A percentile compares a stretch with the other conserved stretches of the same genome.
These are phyloP conservation scores for Phyllachora maydis DNA, from an alignment of 2,329 filamentous ascomycete species.

Conservation along the genomic window DNA sequence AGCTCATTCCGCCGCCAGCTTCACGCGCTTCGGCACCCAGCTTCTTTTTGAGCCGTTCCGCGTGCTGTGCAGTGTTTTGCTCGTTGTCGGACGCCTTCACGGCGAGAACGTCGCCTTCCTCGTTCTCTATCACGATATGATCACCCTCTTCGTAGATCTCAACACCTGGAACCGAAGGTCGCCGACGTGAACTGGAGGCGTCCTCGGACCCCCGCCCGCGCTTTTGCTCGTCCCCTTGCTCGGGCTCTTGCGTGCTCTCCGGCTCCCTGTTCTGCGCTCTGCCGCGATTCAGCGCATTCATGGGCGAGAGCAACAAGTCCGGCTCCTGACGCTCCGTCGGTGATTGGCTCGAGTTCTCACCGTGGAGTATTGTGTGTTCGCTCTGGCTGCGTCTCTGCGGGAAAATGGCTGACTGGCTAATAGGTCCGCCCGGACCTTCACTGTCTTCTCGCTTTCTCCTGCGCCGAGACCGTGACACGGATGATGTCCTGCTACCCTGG, in stretches of 20 bases:
- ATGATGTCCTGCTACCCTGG: conserved; percentile 36
- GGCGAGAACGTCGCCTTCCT: conserved; percentile 68
- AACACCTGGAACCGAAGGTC: too few species aligned
- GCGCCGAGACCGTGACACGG: conserved; percentile 36
- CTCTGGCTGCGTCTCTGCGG: conserved; percentile 28
- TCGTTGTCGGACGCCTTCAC: too few species aligned
- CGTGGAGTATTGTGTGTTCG: conserved; percentile 5
- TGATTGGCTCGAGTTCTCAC: conserved; percentile 4
- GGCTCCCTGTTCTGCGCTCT: conserved; percentile 1
- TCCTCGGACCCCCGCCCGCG: conserved; percentile 1
- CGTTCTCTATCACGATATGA: conserved; percentile 63
- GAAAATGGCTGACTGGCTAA: conserved; percentile 75
- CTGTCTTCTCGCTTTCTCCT: conserved; percentile 50
- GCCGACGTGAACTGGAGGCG: too few species aligned
- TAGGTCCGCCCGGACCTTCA: conserved; percentile 67
- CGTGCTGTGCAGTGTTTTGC: conserved; percentile 10
- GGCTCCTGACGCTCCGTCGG: conserved; percentile 8
- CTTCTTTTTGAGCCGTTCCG: conserved; percentile 10
- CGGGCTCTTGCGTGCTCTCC: conserved; percentile 2
- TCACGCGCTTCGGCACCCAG: conserved; percentile 3
- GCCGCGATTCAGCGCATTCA: conserved; percentile 1
- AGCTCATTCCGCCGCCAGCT: conserved; percentile 15
- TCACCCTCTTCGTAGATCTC: conserved; percentile 68
- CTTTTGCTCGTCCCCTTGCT: conserved; percentile 1
- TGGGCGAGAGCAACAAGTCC: conserved; percentile 4